These are phyloP conservation scores for Papiliotrema flavescens DNA, from an alignment of 1,284 basidiomycete species.

Conservation along the genomic window DNA sequence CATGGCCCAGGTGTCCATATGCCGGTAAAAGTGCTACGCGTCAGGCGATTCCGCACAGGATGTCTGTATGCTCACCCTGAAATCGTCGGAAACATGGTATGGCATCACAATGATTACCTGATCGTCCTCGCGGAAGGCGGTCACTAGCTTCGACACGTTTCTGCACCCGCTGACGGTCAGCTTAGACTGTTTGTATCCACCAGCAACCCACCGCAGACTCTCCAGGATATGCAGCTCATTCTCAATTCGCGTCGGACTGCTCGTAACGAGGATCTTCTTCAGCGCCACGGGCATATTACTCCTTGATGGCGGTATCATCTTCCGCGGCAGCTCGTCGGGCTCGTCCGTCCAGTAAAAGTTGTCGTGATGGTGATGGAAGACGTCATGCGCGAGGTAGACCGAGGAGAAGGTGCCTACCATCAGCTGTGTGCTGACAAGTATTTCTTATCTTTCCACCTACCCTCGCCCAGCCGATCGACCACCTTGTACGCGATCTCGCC, in stretches of 20 bases:
- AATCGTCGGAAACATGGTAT: constrained; percentile 88
- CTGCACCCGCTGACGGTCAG: constrained; percentile 60
- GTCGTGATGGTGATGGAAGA: constrained; percentile 69
- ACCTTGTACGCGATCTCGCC: constrained; percentile 62
- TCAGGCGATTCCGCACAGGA: constrained; percentile 1
- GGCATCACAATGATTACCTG: constrained; percentile 96
- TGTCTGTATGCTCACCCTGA: constrained; percentile 61
- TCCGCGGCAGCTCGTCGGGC: constrained; percentile 1
- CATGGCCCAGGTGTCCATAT: constrained; percentile 53
- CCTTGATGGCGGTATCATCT: neutral
- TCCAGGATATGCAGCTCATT: constrained; percentile 96
- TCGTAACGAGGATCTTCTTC: constrained; percentile 96
- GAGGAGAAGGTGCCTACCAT: constrained; percentile 86
- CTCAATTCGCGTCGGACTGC: constrained; percentile 82
- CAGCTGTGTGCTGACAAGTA: neutral
- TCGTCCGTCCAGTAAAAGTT: constrained; percentile 72
- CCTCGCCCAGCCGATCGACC: constrained; percentile 86
- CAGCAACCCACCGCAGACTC: constrained; percentile 52
- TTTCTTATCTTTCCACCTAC: constrained; percentile 30
- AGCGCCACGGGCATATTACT: constrained; percentile 75
- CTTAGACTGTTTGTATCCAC: neutral
- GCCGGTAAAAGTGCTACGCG: constrained; percentile 46
- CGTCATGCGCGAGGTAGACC: constrained; percentile 93
- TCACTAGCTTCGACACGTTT: constrained; percentile 87
- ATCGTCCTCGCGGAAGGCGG: constrained; percentile 85